Evolutionary conservation across 352 stramenopile genomes (phyloP).

Genomic region (Phytophthora ramorum): DNA sequence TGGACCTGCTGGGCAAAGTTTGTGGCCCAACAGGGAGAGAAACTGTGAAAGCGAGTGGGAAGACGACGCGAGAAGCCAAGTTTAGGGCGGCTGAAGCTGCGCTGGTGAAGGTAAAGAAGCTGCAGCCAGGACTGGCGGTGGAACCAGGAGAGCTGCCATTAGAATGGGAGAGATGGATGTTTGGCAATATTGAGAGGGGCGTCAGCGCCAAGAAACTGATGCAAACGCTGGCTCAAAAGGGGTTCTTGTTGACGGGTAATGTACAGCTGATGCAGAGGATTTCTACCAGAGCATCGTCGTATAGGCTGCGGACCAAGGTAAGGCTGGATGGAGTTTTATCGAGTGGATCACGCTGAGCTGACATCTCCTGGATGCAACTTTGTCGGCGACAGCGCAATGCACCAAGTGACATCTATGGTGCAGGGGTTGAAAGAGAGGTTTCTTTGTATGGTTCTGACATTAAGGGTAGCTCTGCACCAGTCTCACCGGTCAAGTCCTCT

Average conservation of each 20-base stretch:
- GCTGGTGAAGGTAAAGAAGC: conserved; percentile 58
- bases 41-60: conserved; percentile 50
- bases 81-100: conserved; percentile 69
- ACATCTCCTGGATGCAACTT: conserved; percentile 24
- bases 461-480: conserved; percentile 7
- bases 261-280: conserved; percentile 69
- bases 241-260: conserved; percentile 64
- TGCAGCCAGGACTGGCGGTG: conserved; percentile 68
- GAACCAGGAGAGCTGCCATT: conserved; percentile 56
- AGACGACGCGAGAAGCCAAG: conserved; percentile 75
- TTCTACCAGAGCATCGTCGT: conserved; percentile 58
- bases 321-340: background rate
- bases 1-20: conserved; percentile 61
- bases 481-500: conserved; percentile 21
- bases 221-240: conserved; percentile 60
- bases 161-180: conserved; percentile 67
- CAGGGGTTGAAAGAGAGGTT: conserved; percentile 10
- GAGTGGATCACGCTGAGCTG: background rate
- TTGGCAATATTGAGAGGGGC: conserved; percentile 68
- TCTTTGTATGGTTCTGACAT: conserved; percentile 1
- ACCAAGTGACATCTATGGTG: conserved; percentile 53
- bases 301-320: conserved; percentile 55
- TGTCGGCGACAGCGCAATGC: conserved; percentile 40
- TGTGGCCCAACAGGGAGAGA: conserved; percentile 47
- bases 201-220: conserved; percentile 58